Base-by-base conservation (phyloP, 2,329 filamentous ascomycete species). In the Trichoderma hamatum region DNA sequence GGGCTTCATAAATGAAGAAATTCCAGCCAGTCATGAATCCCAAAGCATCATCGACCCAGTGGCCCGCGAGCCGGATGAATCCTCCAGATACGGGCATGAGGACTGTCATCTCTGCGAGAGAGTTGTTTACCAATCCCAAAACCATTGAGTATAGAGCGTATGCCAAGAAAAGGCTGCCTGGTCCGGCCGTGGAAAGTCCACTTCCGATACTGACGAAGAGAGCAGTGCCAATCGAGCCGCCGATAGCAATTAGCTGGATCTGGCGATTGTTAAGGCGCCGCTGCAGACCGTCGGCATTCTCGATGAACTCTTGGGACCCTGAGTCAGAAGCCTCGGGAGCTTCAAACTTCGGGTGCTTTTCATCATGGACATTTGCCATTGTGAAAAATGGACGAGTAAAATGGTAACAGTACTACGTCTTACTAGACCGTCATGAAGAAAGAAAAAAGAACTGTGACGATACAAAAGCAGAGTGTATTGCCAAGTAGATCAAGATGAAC, bases 41-140 rank as follows among this genome's bases (percentile, higher is more conserved):
- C 24, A 88, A 80, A 11, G 88, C 83, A n/a, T 90, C 88, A 75
- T 91, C 89, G 11, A 88, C 86, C 86, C 88, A 91, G 72, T 88
- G 82, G 32, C 88, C 88, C 5, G 88, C 88, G 74, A 90, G 82
- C 70, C 89, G 87, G 72, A 91, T 85, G 75, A 90, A 90, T 2
- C 86, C 86, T 71, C 88, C 88, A 52, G 83, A 84, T 58, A 91
- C 84, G 28, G 89, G 89, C 82, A 89, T 88, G 71, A 85, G 85
- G 46, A 83, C 82, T 34, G 82, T 84, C 88, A 91, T 90, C 76
- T 91, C 89, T 10, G 89, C 88, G 70, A 90, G 82, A 71, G 84
- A 84, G 75, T 90, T 90, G 82, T 90, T 90, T 75, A 90, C 85
- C 58, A 89, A 80, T 28, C 81, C 88, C 70, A 90, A 82, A 66